Conservation (phyloP, 768 basidiomycete species). For the Suillus spraguei region DNA sequence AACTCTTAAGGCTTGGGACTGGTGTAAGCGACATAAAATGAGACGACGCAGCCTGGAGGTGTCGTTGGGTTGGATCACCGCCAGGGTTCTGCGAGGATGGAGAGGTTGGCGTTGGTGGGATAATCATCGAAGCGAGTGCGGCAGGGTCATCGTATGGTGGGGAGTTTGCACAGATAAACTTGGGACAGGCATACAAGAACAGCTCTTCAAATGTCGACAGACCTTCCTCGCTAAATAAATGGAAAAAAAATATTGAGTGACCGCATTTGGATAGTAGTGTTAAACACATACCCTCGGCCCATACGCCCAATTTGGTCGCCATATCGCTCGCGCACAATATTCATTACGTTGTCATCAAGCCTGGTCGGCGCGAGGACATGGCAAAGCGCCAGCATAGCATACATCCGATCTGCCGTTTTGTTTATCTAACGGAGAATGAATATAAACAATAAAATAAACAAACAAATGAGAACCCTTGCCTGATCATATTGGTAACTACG, state of each 20-base stretch:
- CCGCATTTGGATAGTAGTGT: slow-evolving; percentile 4
- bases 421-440: slow-evolving; percentile 68
- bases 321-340: slow-evolving; percentile 90
- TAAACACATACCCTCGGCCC: slow-evolving; percentile 68
- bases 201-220: slow-evolving; percentile 87
- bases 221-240: slow-evolving; percentile 58
- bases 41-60: slow-evolving; percentile 81
- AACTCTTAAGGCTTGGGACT: slow-evolving; percentile 85
- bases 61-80: slow-evolving; percentile 78
- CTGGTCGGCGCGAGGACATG: slow-evolving; percentile 91
- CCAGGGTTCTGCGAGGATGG: slow-evolving; percentile 31
- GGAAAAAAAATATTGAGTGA: neutral
- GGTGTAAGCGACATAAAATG: slow-evolving; percentile 76
- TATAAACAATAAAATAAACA: neutral
- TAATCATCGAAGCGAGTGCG: slow-evolving; percentile 53
- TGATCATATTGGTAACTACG: slow-evolving; percentile 96
- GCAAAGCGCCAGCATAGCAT: slow-evolving; percentile 92
- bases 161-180: slow-evolving; percentile 94
- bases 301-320: slow-evolving; percentile 91
- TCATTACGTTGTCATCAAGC: slow-evolving; percentile 92
- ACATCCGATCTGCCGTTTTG: slow-evolving; percentile 98
- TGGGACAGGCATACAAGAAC: slow-evolving; percentile 93
- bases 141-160: slow-evolving; percentile 88
- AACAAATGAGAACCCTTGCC: slow-evolving; percentile 40
- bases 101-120: slow-evolving; percentile 40